Conservation (phyloP, 1,139 yeast genomes). For the Hyphopichia buzzinii region DNA sequence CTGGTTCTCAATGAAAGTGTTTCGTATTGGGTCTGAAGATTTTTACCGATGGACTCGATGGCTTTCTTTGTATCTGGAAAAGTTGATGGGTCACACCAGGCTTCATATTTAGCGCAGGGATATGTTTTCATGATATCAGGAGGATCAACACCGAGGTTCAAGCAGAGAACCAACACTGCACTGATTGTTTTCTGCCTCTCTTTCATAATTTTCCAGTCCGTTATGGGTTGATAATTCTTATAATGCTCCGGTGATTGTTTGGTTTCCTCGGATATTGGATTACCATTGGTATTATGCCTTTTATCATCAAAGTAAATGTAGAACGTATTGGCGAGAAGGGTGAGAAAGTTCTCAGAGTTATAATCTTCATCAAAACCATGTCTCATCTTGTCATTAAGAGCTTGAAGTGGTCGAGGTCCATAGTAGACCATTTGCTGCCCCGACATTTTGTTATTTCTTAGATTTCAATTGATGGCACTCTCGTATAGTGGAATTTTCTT, state of each 20-base stretch:
- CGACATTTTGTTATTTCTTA: slow-evolving; percentile 12
- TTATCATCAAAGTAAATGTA: slow-evolving; percentile 84
- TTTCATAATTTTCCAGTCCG: slow-evolving; percentile 89
- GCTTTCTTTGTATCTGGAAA: slow-evolving; percentile 89
- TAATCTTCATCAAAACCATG: slow-evolving; percentile 81
- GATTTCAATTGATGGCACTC: too few relatives aligned
- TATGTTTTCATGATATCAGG: slow-evolving; percentile 94
- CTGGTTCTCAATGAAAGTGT: slow-evolving; percentile 83
- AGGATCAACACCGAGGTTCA: slow-evolving; percentile 94
- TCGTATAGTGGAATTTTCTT: too few relatives aligned
- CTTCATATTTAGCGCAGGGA: slow-evolving; percentile 89
- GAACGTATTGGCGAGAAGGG: slow-evolving; percentile 65
- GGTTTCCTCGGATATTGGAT: slow-evolving; percentile 64
- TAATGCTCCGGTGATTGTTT: slow-evolving; percentile 43
- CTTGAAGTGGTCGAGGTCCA: slow-evolving; percentile 36
- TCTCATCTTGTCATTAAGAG: slow-evolving; percentile 58
- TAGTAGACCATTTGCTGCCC: slow-evolving; percentile 19
- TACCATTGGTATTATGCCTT: slow-evolving; percentile 87
- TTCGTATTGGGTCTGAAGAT: slow-evolving; percentile 84
- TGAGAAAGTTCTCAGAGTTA: slow-evolving; percentile 62
- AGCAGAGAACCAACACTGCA: slow-evolving; percentile 87
- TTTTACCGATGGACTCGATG: slow-evolving; percentile 86
- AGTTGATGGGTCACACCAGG: slow-evolving; percentile 90
- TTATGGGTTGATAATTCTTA: slow-evolving; percentile 62
- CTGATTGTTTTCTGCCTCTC: slow-evolving; percentile 93